Conservation (phyloP, 805 yeast genomes). For the Scheffersomyces ergatensis region DNA sequence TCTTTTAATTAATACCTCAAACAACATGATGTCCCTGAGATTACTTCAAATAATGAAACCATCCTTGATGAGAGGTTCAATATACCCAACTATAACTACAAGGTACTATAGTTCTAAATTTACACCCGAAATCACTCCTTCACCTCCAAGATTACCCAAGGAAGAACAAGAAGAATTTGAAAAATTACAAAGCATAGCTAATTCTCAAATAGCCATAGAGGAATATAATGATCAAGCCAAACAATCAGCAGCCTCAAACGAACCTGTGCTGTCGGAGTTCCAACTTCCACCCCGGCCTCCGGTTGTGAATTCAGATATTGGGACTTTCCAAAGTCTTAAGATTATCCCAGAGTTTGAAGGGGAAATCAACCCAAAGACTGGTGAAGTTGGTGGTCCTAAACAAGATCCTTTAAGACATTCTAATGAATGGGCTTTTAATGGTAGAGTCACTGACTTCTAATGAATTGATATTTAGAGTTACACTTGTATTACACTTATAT, state of each 20-base stretch:
- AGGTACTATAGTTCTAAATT: constrained; percentile 17
- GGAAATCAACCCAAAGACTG: constrained; percentile 86
- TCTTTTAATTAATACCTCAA: too few species aligned
- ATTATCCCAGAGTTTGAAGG: constrained; percentile 96
- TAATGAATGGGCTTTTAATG: constrained; percentile 88
- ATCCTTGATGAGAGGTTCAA: too few species aligned
- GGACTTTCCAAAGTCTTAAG: constrained; percentile 62
- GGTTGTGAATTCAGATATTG: constrained; percentile 51
- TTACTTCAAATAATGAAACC: too few species aligned
- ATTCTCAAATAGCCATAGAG: constrained; percentile 73
- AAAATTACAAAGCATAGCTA: constrained; percentile 74
- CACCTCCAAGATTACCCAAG: constrained; percentile 73
- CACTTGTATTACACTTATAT: too few species aligned
- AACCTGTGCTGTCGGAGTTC: constrained; percentile 19
- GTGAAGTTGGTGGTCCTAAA: constrained; percentile 96
- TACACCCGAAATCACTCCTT: constrained; percentile 22
- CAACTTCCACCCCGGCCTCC: constrained; percentile 16
- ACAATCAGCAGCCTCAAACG: constrained; percentile 12
- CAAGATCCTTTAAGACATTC: constrained; percentile 92
- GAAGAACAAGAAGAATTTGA: constrained; percentile 93
- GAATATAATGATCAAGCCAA: constrained; percentile 56
- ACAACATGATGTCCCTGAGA: too few species aligned
- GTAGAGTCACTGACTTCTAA: constrained; percentile 91
- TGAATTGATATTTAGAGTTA: too few species aligned
- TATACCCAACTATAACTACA: not conserved